These are phyloP conservation scores for Cladosporium sp. DNA, from an alignment of 2,329 filamentous ascomycete species.

Conservation along the genomic window DNA sequence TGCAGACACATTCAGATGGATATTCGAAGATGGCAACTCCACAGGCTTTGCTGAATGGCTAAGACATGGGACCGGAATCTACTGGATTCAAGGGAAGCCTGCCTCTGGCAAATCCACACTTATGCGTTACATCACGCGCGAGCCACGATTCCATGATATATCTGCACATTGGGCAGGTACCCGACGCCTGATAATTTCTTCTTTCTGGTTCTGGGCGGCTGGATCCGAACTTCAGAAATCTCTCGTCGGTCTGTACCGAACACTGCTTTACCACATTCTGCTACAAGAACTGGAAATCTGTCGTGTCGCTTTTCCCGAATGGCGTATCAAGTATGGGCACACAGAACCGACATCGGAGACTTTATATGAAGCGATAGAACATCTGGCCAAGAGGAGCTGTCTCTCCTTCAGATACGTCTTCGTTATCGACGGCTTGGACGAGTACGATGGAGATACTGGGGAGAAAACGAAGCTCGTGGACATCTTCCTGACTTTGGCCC, in stretches of 20 bases:
- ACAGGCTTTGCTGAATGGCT: not conserved
- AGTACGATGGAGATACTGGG: no score
- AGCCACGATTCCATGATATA: no score
- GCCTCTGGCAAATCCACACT: constrained; percentile 17
- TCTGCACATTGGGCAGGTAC: not conserved
- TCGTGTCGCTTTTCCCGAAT: not conserved
- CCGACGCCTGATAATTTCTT: not conserved
- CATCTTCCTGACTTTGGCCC: no score
- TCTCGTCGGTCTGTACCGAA: not conserved
- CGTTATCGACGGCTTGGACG: no score
- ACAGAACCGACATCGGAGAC: no score
- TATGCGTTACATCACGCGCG: constrained; percentile 1
- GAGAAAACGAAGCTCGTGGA: no score
- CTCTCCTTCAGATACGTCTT: no score
- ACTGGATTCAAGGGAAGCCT: constrained; percentile 18
- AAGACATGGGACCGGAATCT: not conserved
- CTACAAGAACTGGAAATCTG: not conserved
- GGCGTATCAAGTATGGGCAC: not conserved
- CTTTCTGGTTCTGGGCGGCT: not conserved
- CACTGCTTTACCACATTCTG: not conserved
- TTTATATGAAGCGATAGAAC: no score
- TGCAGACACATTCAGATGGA: no score
- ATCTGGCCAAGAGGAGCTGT: no score
- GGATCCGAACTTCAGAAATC: not conserved
- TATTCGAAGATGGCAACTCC: no score